These are phyloP conservation scores for Coccomyxa subellipsoidea DNA, from an alignment of 163 green algal species.

Conservation along the genomic window DNA sequence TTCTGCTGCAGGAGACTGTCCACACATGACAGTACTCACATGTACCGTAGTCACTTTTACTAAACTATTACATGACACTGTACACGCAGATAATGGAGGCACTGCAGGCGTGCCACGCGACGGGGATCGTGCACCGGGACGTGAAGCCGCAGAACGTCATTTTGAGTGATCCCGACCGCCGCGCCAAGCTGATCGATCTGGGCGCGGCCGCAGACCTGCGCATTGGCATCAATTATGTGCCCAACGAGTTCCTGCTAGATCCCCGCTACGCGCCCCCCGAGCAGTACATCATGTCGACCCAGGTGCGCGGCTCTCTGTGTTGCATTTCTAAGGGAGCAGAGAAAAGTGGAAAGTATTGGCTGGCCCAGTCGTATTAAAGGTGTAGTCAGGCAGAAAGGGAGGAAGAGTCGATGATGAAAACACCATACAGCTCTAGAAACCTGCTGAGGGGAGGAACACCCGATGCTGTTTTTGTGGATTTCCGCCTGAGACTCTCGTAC, in stretches of 20 bases:
- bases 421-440: constrained; percentile 7
- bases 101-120: constrained; percentile 57
- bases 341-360: background rate
- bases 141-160: constrained; percentile 86
- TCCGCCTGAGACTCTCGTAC: background rate
- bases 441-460: background rate
- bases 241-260: constrained; percentile 96
- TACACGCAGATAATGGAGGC: constrained; percentile 52
- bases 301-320: background rate
- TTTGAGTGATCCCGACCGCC: constrained; percentile 30
- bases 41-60: no score
- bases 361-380: no score
- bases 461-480: constrained; percentile 7
- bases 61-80: background rate
- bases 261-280: constrained; percentile 89
- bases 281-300: constrained; percentile 58
- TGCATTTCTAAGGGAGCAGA: background rate
- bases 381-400: no score
- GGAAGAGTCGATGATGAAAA: constrained; percentile 5
- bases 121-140: constrained; percentile 79
- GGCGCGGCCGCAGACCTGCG: constrained; percentile 93
- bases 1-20: no score
- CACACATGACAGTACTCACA: no score
- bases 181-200: constrained; percentile 96
- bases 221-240: constrained; percentile 96